Conservation (phyloP, 2,329 filamentous ascomycete species). For the Aspergillus aculeatus region DNA sequence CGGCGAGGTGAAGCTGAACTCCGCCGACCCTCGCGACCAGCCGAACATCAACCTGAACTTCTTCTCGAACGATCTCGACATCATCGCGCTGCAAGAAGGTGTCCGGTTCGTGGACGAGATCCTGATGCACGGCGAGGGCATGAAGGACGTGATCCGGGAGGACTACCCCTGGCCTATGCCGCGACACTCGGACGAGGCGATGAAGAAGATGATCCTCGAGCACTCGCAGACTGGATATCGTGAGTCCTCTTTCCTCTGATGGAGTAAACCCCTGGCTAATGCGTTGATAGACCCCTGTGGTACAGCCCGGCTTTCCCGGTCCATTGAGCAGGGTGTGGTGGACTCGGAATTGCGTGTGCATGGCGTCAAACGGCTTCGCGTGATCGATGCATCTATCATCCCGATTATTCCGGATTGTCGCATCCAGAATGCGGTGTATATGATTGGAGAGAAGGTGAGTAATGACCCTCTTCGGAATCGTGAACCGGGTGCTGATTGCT, state of each 20-base stretch:
- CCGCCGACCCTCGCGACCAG: background rate
- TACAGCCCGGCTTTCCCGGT: background rate
- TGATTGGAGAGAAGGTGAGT: constrained; percentile 4
- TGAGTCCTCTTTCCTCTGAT: background rate
- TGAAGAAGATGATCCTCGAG: constrained; percentile 1
- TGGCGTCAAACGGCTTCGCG: background rate
- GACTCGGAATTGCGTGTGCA: constrained; percentile 3
- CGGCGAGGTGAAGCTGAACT: constrained; percentile 5
- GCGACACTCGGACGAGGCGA: constrained; percentile 1
- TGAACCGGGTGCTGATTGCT: background rate
- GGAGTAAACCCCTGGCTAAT: background rate
- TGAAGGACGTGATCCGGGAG: background rate
- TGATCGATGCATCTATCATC: constrained; percentile 2
- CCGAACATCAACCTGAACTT: constrained; percentile 2
- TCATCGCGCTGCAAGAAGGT: background rate
- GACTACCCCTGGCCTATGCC: constrained; percentile 4
- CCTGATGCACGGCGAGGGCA: background rate
- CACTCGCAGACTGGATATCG: constrained; percentile 2
- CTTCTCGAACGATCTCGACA: constrained; percentile 1
- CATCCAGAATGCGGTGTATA: constrained; percentile 1
- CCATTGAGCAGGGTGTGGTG: background rate
- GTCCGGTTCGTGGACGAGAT: constrained; percentile 1
- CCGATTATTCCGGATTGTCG: constrained; percentile 1
- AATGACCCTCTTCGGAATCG: too few species aligned
- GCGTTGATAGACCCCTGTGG: background rate